Evolutionary conservation across 2,329 filamentous ascomycete species (phyloP).

Genomic region (Verticillium longisporum): DNA sequence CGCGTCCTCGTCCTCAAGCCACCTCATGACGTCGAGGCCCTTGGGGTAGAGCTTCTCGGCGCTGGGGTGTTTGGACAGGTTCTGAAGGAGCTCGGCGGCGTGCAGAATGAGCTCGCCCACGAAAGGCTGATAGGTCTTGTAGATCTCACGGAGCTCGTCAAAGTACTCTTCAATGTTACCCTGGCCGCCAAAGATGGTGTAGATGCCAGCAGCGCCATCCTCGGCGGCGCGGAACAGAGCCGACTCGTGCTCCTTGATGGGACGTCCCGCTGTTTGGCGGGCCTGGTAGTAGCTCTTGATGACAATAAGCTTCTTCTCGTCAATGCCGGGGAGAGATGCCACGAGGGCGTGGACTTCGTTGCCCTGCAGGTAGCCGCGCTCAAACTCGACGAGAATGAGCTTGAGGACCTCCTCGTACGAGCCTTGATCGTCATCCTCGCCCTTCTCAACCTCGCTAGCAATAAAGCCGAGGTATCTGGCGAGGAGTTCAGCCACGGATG

Average conservation of each 20-base stretch:
- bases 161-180: constrained; percentile 99
- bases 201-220: constrained; percentile 77
- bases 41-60: constrained; percentile 96
- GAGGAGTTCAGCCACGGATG: constrained; percentile 85
- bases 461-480: constrained; percentile 90
- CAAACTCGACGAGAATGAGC: constrained; percentile 90
- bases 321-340: constrained; percentile 79
- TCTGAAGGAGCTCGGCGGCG: constrained; percentile 82
- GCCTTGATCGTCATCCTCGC: constrained; percentile 81
- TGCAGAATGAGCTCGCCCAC: constrained; percentile 76
- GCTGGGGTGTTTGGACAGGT: constrained; percentile 71
- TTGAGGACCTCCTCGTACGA: constrained; percentile 91
- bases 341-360: constrained; percentile 95
- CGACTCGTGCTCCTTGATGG: constrained; percentile 88
- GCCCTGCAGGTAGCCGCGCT: constrained; percentile 86
- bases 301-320: constrained; percentile 84
- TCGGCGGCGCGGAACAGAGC: constrained; percentile 84
- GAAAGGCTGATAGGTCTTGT: constrained; percentile 85
- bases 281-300: constrained; percentile 89
- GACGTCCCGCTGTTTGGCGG: constrained; percentile 73
- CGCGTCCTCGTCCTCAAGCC: constrained; percentile 82
- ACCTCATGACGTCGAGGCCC: constrained; percentile 89
- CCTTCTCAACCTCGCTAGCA: constrained; percentile 81
- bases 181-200: constrained; percentile 93
- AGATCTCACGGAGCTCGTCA: constrained; percentile 88